phyloP scores from a whole-genome alignment of 306 rosid genomes.

The Carpinus fangiana region DNA sequence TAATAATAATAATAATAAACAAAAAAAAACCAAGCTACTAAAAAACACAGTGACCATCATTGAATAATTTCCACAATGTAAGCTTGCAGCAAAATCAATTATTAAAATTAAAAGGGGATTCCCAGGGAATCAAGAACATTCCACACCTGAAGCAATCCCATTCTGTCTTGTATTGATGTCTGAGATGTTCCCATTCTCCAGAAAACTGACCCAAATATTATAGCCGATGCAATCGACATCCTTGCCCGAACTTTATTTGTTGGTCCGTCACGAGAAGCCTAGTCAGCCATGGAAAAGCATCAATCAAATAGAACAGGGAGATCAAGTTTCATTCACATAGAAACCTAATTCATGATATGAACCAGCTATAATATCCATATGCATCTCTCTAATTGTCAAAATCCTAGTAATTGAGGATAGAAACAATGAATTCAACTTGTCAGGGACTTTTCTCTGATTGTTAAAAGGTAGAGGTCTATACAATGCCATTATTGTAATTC shows the following conservation, averaged over 20 bases:
- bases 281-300: constrained; percentile 27
- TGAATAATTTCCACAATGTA: constrained; percentile 13
- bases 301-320: constrained; percentile 34
- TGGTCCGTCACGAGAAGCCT: constrained; percentile 93
- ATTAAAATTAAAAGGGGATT: constrained; percentile 17
- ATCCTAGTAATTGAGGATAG: constrained; percentile 10
- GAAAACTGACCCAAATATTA: constrained; percentile 90
- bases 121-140: constrained; percentile 23
- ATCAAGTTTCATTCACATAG: constrained; percentile 23
- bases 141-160: constrained; percentile 98
- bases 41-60: background rate
- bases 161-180: constrained; percentile 95
- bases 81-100: constrained; percentile 19
- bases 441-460: constrained; percentile 2
- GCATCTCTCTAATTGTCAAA: constrained; percentile 12
- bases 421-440: constrained; percentile 13
- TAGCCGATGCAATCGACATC: constrained; percentile 88
- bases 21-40: background rate
- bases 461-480: constrained; percentile 14
- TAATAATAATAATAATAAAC: too few relatives aligned
- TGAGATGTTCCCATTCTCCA: constrained; percentile 97
- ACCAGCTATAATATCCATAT: constrained; percentile 5
- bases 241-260: constrained; percentile 91
- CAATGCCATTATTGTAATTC: constrained; percentile 9
- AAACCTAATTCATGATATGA: background rate